phyloP scores from a whole-genome alignment of 2,329 filamentous ascomycete genomes.

The Botrytis fragariae region DNA sequence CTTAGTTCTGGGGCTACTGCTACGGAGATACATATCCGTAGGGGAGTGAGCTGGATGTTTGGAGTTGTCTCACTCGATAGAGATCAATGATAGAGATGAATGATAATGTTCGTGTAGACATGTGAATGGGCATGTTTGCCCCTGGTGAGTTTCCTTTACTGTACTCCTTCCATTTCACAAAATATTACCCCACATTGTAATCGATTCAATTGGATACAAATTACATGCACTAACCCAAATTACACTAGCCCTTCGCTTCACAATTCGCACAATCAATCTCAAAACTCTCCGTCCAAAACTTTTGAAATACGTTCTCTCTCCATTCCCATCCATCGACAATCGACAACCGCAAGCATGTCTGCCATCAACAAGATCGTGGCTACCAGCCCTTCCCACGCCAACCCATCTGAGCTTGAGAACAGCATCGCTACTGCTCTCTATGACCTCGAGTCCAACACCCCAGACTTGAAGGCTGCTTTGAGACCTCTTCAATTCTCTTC shows the following conservation, averaged over 20 bases:
- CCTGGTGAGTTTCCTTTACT: background rate
- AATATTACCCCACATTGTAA: background rate
- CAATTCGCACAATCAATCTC: slow-evolving; percentile 16
- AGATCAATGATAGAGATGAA: background rate
- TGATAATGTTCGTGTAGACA: background rate
- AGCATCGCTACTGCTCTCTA: slow-evolving; percentile 95
- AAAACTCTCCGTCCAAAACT: slow-evolving; percentile 4
- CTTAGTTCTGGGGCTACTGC: background rate
- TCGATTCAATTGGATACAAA: background rate
- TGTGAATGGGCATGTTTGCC: background rate
- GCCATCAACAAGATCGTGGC: slow-evolving; percentile 96
- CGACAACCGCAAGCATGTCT: slow-evolving; percentile 54
- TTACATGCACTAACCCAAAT: background rate
- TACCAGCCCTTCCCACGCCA: slow-evolving; percentile 94
- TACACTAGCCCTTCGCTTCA: background rate
- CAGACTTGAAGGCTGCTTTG: slow-evolving; percentile 94
- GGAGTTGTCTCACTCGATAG: background rate
- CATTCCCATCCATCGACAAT: slow-evolving; percentile 26
- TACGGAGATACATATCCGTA: background rate
- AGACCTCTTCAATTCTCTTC: slow-evolving; percentile 98
- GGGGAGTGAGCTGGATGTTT: background rate
- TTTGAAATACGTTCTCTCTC: slow-evolving; percentile 9
- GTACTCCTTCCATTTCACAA: background rate
- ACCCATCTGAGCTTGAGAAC: slow-evolving; percentile 95
- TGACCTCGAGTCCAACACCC: slow-evolving; percentile 99